Conservation (phyloP, 1,139 yeast genomes). For the Zygoascus meyerae region DNA sequence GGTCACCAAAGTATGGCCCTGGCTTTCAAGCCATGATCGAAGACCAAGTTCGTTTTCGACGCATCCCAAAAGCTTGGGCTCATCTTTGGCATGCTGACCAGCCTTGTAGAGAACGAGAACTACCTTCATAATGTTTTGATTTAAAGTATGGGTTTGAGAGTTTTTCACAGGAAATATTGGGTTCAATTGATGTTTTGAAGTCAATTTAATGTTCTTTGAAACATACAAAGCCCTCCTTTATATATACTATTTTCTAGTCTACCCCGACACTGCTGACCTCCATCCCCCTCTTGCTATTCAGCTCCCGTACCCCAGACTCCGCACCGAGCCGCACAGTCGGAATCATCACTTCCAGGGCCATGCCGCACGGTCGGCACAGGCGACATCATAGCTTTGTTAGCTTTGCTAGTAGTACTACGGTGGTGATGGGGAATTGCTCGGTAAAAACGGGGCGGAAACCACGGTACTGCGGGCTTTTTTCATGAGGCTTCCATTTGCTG, state of each 20-base stretch:
- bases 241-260: not conserved
- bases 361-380: too few relatives aligned
- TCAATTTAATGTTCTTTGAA: not conserved
- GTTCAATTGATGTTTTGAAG: not conserved
- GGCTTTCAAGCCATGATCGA: slow-evolving; percentile 54
- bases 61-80: slow-evolving; percentile 58
- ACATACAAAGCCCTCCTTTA: not conserved
- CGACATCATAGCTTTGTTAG: too few relatives aligned
- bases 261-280: too few relatives aligned
- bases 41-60: slow-evolving; percentile 74
- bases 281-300: too few relatives aligned
- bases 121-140: slow-evolving; percentile 23
- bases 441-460: too few relatives aligned
- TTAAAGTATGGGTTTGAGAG: not conserved
- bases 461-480: too few relatives aligned
- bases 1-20: slow-evolving; percentile 64
- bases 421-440: too few relatives aligned
- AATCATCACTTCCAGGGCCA: too few relatives aligned
- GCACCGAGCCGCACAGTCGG: not conserved
- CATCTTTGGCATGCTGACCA: slow-evolving; percentile 51
- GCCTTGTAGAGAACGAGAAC: slow-evolving; percentile 32
- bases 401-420: too few relatives aligned
- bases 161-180: not conserved
- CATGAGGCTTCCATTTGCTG: too few relatives aligned
- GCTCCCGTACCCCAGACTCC: slow-evolving; percentile 4